Evolutionary conservation across 2,329 filamentous ascomycete genomes (phyloP).

Genomic region (Colletotrichum salicis): DNA sequence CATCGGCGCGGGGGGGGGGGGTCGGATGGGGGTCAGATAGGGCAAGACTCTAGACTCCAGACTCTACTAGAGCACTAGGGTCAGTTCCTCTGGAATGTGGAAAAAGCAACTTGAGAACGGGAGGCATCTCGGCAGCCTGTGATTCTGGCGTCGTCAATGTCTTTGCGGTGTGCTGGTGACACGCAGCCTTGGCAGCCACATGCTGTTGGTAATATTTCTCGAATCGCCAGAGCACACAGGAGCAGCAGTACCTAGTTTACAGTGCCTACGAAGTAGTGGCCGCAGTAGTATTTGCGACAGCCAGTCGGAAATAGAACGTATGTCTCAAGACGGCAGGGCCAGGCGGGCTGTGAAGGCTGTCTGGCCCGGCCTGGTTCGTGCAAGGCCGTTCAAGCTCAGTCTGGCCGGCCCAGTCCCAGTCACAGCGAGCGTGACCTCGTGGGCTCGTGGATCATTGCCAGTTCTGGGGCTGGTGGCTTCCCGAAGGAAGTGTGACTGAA

Average conservation of each 20-base stretch:
- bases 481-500: background rate
- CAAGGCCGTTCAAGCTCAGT: background rate
- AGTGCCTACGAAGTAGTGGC: background rate
- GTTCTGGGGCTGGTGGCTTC: constrained; percentile 4
- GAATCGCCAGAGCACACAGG: background rate
- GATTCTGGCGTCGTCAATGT: constrained; percentile 2
- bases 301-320: constrained; percentile 8
- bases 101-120: constrained; percentile 8
- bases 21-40: constrained; percentile 9
- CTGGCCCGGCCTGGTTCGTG: background rate
- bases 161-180: background rate
- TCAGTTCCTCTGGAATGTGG: constrained; percentile 11
- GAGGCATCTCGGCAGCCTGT: background rate
- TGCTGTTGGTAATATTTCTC: background rate
- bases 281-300: too few relatives aligned
- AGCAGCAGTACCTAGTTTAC: background rate
- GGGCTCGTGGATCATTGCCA: constrained; percentile 25
- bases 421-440: constrained; percentile 29
- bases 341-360: constrained; percentile 7
- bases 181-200: constrained; percentile 16
- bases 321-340: constrained; percentile 30
- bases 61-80: too few relatives aligned
- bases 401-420: background rate
- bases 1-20: too few relatives aligned
- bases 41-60: background rate